Percentiles rank a stretch among this genome's conserved stretches.
phyloP scores from a whole-genome alignment of 2,329 filamentous ascomycete species.

The Penicillium griseofulvum region DNA sequence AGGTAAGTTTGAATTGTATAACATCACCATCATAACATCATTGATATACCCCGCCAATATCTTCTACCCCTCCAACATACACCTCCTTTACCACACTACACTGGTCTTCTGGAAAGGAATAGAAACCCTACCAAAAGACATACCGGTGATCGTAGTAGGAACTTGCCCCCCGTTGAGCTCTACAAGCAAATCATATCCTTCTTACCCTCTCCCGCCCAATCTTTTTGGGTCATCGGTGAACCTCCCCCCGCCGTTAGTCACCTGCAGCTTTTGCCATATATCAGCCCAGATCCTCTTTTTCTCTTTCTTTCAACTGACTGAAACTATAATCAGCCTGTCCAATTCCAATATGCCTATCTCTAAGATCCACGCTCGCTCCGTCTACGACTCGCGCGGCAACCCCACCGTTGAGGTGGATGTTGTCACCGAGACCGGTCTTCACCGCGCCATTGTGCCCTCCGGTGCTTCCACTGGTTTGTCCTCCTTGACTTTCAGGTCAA shows the following conservation, averaged over 20 bases:
- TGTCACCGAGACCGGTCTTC: conserved; percentile 91
- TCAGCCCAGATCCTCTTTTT: conserved; percentile 14
- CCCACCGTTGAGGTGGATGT: conserved; percentile 98
- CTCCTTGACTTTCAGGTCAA: neutral
- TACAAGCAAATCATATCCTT: conserved; percentile 21
- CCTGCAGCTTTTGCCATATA: conserved; percentile 22
- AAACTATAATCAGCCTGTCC: conserved; percentile 25
- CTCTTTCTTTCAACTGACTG: conserved; percentile 27
- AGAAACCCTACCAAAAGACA: conserved; percentile 3
- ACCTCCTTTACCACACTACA: conserved; percentile 4
- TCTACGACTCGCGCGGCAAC: conserved; percentile 98
- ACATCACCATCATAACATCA: conserved; percentile 5
- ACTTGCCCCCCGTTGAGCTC: conserved; percentile 16
- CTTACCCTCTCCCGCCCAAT: conserved; percentile 23
- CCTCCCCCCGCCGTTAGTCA: conserved; percentile 34
- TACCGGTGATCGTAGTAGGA: conserved; percentile 17
- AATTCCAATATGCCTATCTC: conserved; percentile 74
- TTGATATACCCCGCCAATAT: conserved; percentile 22
- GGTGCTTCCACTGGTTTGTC: conserved; percentile 87
- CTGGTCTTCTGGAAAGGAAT: conserved; percentile 9
- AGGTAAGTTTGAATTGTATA: conserved; percentile 16
- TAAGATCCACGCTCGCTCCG: conserved; percentile 87
- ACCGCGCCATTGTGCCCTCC: conserved; percentile 96
- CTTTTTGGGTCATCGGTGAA: conserved; percentile 45
- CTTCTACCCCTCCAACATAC: conserved; percentile 11